Evolutionary conservation across 2,329 filamentous ascomycete genomes (phyloP).

Genomic region (Stagonosporopsis cucurbitacearum): DNA sequence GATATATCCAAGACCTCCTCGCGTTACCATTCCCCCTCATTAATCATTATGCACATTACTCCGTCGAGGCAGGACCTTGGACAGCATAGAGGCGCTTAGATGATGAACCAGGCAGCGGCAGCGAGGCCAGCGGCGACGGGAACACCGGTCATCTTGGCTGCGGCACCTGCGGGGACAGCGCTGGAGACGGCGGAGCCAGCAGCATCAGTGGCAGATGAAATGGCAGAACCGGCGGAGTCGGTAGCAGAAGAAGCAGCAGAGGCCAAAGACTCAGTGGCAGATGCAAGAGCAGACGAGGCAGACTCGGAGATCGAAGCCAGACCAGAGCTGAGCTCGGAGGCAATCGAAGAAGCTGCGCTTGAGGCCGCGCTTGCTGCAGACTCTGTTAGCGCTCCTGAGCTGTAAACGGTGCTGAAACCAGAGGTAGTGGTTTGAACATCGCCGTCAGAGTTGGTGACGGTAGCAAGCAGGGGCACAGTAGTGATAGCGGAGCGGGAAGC

Average conservation of each 20-base stretch:
- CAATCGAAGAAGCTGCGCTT: slow-evolving; percentile 20
- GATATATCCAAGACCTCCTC: slow-evolving; percentile 34
- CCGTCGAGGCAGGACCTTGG: slow-evolving; percentile 31
- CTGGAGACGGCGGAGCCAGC: slow-evolving; percentile 25
- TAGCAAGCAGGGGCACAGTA: slow-evolving; percentile 28
- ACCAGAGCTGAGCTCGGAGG: slow-evolving; percentile 18
- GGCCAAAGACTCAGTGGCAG: slow-evolving; percentile 10
- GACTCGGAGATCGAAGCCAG: slow-evolving; percentile 11
- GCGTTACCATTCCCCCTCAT: slow-evolving; percentile 14
- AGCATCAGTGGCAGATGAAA: slow-evolving; percentile 16
- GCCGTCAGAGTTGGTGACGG: slow-evolving; percentile 29
- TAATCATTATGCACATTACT: slow-evolving; percentile 46
- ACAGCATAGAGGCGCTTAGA: slow-evolving; percentile 38
- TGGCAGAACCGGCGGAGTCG: slow-evolving; percentile 18
- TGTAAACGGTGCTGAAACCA: slow-evolving; percentile 33
- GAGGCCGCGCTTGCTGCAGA: slow-evolving; percentile 24
- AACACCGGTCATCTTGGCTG: slow-evolving; percentile 45
- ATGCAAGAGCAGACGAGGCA: slow-evolving; percentile 23
- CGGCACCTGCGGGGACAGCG: slow-evolving; percentile 27
- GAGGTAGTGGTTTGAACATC: slow-evolving; percentile 32
- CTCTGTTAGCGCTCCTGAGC: slow-evolving; percentile 17
- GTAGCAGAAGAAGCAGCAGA: slow-evolving; percentile 25
- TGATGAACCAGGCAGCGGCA: slow-evolving; percentile 46
- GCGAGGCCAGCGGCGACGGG: slow-evolving; percentile 47
- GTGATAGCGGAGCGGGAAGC: slow-evolving; percentile 24